Percentiles rank a stretch among this genome's conserved stretches.
Evolutionary conservation across 2,329 filamentous ascomycete species (phyloP).

Genomic region (Spiromastix sp.): DNA sequence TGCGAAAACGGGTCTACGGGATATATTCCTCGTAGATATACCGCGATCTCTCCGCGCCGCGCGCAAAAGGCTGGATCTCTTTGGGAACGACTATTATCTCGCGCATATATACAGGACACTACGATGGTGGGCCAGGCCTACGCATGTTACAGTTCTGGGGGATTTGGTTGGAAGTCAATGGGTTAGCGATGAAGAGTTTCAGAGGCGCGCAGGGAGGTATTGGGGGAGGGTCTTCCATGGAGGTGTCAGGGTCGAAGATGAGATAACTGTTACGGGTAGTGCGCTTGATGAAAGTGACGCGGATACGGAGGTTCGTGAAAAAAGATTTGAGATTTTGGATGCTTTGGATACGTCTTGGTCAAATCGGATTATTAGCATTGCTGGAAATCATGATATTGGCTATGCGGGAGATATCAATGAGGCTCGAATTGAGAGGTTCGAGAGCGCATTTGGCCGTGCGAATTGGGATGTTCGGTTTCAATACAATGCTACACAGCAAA

Average conservation of each 20-base stretch:
- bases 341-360: constrained; percentile 51
- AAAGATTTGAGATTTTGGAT: constrained; percentile 28
- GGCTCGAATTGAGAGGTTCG: constrained; percentile 69
- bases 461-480: constrained; percentile 82
- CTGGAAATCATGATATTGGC: constrained; percentile 91
- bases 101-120: constrained; percentile 82
- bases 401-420: constrained; percentile 84
- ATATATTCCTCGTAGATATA: constrained; percentile 54
- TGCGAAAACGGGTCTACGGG: constrained; percentile 15
- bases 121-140: constrained; percentile 74
- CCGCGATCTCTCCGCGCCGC: constrained; percentile 54
- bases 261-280: constrained; percentile 25
- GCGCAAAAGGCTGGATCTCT: constrained; percentile 74
- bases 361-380: constrained; percentile 75
- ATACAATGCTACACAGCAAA: constrained; percentile 36
- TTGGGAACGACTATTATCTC: constrained; percentile 91
- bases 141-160: constrained; percentile 79
- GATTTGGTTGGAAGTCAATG: constrained; percentile 93
- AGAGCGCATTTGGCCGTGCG: constrained; percentile 70
- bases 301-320: constrained; percentile 16
- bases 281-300: constrained; percentile 30
- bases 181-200: constrained; percentile 80
- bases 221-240: constrained; percentile 73
- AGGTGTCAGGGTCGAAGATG: constrained; percentile 48
- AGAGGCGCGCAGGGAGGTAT: constrained; percentile 58